Conservation (phyloP, 2,329 filamentous ascomycete genomes). For the Atkinsonella hypoxylon region DNA sequence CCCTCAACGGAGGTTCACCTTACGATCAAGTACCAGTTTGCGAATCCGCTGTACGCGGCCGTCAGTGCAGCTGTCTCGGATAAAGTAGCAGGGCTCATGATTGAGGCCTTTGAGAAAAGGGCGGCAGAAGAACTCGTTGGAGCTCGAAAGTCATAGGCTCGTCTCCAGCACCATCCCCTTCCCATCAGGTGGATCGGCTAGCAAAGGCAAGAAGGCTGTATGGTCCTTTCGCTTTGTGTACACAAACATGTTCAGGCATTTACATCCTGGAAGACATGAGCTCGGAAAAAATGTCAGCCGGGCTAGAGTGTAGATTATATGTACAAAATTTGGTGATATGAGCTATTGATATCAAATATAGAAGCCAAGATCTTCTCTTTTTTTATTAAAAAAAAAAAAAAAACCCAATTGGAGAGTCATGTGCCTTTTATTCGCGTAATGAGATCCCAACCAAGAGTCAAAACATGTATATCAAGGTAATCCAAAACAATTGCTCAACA, state of each 20-base stretch:
- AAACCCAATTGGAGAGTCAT: neutral
- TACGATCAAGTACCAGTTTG: slow-evolving; percentile 70
- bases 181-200: too few relatives aligned
- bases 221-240: neutral
- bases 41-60: slow-evolving; percentile 76
- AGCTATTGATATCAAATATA: too few relatives aligned
- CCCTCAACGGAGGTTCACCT: slow-evolving; percentile 59
- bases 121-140: slow-evolving; percentile 38
- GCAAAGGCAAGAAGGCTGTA: neutral
- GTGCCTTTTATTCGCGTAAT: neutral
- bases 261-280: neutral
- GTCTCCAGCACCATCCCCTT: neutral
- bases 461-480: neutral
- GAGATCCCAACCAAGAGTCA: neutral
- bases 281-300: neutral
- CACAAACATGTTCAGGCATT: neutral
- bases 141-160: neutral
- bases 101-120: slow-evolving; percentile 81
- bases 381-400: neutral
- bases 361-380: neutral
- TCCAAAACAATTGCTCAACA: neutral
- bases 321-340: neutral
- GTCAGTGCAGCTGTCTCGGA: slow-evolving; percentile 73
- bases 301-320: neutral
- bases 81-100: slow-evolving; percentile 78